Evolutionary conservation across 2,329 filamentous ascomycete genomes (phyloP).

Genomic region (Penicillium concentricum): DNA sequence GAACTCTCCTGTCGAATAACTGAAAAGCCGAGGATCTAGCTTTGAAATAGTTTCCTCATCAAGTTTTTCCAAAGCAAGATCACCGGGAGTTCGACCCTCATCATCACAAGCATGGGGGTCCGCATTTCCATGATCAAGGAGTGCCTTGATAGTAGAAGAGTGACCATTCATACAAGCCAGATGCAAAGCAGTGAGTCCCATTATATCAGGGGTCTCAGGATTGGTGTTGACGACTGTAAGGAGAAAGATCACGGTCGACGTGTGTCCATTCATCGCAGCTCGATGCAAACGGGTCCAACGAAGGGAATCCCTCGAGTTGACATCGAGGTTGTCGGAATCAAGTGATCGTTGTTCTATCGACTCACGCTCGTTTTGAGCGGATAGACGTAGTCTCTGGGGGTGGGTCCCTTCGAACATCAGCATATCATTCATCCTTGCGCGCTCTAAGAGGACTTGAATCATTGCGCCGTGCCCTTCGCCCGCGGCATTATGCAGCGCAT

Average conservation of each 20-base stretch:
- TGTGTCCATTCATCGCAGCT: not conserved
- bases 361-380: not conserved
- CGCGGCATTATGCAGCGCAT: not conserved
- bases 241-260: not conserved
- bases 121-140: not conserved
- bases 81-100: not conserved
- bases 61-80: not conserved
- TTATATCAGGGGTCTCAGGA: not conserved
- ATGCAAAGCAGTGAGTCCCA: not conserved
- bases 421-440: not conserved
- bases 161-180: not conserved
- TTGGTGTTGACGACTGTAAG: not conserved
- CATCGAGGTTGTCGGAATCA: not conserved
- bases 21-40: not conserved
- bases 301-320: not conserved
- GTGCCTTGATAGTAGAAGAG: not conserved
- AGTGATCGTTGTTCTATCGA: not conserved
- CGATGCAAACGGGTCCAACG: not conserved
- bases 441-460: not conserved
- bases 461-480: not conserved
- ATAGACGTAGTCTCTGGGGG: not conserved
- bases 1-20: no score
- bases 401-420: not conserved
- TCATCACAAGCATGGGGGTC: not conserved
- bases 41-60: not conserved